Percentiles rank a stretch among this genome's conserved stretches.
These are phyloP conservation scores for Xylariaceae sp. DNA, from an alignment of 2,329 filamentous ascomycete species.

Conservation along the genomic window DNA sequence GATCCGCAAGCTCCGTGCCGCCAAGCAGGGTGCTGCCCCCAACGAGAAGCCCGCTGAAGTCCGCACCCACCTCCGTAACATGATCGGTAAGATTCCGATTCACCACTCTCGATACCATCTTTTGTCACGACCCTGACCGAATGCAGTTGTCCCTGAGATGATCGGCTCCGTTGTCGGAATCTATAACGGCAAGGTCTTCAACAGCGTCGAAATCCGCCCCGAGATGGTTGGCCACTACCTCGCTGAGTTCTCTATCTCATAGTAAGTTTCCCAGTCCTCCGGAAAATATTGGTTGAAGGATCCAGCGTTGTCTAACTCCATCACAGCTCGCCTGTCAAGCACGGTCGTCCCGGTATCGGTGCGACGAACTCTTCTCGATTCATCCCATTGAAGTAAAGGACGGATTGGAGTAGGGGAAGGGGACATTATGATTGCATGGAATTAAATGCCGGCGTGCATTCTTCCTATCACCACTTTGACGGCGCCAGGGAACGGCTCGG, in stretches of 20 bases:
- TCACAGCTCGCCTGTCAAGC: conserved; percentile 96
- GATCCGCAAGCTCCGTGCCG: conserved; percentile 99
- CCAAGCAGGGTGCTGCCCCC: conserved; percentile 93
- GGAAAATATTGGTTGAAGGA: neutral
- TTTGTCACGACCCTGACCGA: conserved; percentile 1
- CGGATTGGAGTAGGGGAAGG: conserved; percentile 11
- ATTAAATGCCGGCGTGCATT: conserved; percentile 12
- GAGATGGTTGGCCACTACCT: conserved; percentile 98
- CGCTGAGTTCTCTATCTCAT: conserved; percentile 99
- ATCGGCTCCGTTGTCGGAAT: conserved; percentile 97
- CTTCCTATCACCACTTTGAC: conserved; percentile 9
- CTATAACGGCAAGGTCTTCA: conserved; percentile 99
- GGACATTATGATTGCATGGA: conserved; percentile 10
- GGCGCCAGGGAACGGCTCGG: conserved; percentile 7
- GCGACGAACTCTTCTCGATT: conserved; percentile 99
- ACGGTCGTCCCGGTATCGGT: conserved; percentile 99
- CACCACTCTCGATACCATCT: neutral
- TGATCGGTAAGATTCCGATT: conserved; percentile 60
- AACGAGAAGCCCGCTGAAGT: conserved; percentile 83
- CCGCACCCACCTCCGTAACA: conserved; percentile 99
- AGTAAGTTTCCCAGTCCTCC: conserved; percentile 60
- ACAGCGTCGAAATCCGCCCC: conserved; percentile 99
- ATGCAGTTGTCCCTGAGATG: conserved; percentile 87
- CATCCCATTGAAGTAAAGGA: conserved; percentile 93
- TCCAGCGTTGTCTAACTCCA: conserved; percentile 49